Percentiles rank a stretch among this genome's conserved stretches.
These are phyloP conservation scores for Pythium aphanidermatum DNA, from an alignment of 352 stramenopile genomes.

Conservation along the genomic window DNA sequence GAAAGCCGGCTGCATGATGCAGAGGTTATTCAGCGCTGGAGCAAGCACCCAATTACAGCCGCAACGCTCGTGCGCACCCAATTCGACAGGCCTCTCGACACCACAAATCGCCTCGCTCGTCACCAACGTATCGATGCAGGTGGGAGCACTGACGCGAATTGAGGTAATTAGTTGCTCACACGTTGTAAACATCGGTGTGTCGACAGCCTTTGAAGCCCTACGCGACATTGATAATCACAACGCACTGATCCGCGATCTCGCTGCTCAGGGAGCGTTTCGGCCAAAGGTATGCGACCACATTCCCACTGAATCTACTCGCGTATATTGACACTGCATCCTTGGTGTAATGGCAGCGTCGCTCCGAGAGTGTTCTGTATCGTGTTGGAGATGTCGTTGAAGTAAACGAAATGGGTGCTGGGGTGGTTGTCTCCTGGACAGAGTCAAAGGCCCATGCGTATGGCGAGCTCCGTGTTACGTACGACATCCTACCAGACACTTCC, in stretches of 20 bases:
- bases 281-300: conserved; percentile 50
- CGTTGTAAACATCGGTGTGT: not conserved
- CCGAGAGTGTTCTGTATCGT: conserved; percentile 37
- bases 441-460: conserved; percentile 25
- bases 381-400: conserved; percentile 72
- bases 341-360: conserved; percentile 41
- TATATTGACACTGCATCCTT: no score
- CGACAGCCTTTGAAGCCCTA: conserved; percentile 45
- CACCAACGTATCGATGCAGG: conserved; percentile 49
- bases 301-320: no score
- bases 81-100: conserved; percentile 36
- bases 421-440: conserved; percentile 60
- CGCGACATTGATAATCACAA: conserved; percentile 68
- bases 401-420: conserved; percentile 38
- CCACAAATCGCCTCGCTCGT: conserved; percentile 17
- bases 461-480: conserved; percentile 51
- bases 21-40: conserved; percentile 26
- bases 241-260: conserved; percentile 43
- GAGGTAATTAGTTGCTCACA: not conserved
- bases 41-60: conserved; percentile 22
- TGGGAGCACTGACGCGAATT: conserved; percentile 1
- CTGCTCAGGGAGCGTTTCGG: conserved; percentile 36
- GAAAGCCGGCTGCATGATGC: conserved; percentile 46
- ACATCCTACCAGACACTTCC: conserved; percentile 56
- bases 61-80: conserved; percentile 40